Conservation (phyloP, 2,329 filamentous ascomycete genomes). For the Clarireedia monteithiana region DNA sequence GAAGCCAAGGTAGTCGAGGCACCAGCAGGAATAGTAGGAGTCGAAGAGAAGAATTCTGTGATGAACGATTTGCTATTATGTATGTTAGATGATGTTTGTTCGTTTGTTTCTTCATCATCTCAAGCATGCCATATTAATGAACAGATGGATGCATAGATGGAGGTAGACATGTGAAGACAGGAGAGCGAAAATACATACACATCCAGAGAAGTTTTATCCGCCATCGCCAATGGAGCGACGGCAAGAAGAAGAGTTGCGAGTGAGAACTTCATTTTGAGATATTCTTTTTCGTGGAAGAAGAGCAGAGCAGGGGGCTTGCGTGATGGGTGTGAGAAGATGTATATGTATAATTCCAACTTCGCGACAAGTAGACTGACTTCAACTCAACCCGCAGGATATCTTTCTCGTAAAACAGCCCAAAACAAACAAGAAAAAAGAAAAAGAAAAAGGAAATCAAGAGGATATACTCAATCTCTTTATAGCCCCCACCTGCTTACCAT, state of each 20-base stretch:
- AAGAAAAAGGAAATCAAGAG: background rate
- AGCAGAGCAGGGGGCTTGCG: no score
- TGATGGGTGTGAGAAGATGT: no score
- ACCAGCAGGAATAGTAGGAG: conserved; percentile 14
- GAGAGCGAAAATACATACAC: conserved; percentile 13
- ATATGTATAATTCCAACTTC: no score
- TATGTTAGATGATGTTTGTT: background rate
- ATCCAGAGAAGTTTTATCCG: conserved; percentile 8
- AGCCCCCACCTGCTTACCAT: no score
- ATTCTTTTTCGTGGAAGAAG: background rate
- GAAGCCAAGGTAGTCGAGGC: conserved; percentile 19
- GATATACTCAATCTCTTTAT: background rate
- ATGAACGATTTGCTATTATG: conserved; percentile 15
- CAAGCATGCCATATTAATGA: background rate
- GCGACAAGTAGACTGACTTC: no score
- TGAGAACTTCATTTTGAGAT: conserved; percentile 7
- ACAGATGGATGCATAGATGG: background rate
- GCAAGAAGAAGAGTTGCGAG: background rate
- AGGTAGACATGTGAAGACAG: no score
- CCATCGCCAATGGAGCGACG: background rate
- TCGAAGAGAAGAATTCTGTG: conserved; percentile 15
- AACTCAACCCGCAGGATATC: no score
- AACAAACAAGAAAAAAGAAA: no score
- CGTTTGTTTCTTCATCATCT: no score
- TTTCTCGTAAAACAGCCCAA: no score